Conservation (phyloP, 768 basidiomycete genomes). For the Amanita phalloides region DNA sequence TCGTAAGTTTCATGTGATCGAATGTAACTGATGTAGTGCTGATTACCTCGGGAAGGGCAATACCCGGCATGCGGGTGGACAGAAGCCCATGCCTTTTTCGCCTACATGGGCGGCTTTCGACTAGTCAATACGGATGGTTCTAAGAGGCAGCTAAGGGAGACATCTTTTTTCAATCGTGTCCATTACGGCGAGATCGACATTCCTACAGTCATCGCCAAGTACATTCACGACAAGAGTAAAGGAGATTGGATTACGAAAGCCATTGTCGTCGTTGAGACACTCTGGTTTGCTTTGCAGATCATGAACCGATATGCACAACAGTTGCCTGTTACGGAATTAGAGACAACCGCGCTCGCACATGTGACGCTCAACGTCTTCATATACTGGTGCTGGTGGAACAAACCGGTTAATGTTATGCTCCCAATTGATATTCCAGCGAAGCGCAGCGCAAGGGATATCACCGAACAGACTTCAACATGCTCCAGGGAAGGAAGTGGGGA, state of each 20-base stretch:
- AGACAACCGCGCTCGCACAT: constrained; percentile 19
- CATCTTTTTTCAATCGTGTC: too few relatives aligned
- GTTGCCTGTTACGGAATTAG: constrained; percentile 18
- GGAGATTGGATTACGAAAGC: constrained; percentile 15
- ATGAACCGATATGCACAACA: constrained; percentile 12
- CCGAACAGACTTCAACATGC: neutral
- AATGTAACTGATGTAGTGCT: neutral
- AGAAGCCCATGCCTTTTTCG: neutral
- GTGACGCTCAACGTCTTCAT: constrained; percentile 15
- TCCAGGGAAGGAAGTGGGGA: neutral
- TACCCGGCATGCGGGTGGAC: neutral
- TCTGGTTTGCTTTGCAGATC: constrained; percentile 20
- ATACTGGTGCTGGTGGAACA: constrained; percentile 25
- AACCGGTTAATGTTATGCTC: constrained; percentile 18
- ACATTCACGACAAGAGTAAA: constrained; percentile 19
- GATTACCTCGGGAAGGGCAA: too few relatives aligned
- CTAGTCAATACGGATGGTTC: neutral
- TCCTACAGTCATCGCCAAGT: constrained; percentile 8
- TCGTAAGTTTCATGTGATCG: neutral
- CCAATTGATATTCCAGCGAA: constrained; percentile 6
- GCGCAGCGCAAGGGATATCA: neutral
- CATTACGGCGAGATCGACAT: constrained; percentile 1
- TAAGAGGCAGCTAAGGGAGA: neutral
- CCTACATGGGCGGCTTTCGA: neutral
- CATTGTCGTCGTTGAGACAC: constrained; percentile 16